These are phyloP conservation scores for Russula sp. DNA, from an alignment of 768 basidiomycete species.

Conservation along the genomic window DNA sequence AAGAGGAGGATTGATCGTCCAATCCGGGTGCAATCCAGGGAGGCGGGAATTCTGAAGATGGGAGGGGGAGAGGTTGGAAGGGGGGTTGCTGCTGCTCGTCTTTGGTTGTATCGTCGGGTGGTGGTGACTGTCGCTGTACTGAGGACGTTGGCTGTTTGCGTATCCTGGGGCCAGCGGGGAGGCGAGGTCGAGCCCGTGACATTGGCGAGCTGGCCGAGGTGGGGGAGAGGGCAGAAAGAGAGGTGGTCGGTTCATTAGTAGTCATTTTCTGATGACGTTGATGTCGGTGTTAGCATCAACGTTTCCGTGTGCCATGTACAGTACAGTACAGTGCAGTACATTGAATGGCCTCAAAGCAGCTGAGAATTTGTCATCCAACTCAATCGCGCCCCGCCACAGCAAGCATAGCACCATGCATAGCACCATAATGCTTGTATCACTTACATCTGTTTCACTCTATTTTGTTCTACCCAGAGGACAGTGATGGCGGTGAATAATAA, in stretches of 20 bases:
- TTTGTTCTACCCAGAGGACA: too few species aligned
- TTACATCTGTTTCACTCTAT: too few species aligned
- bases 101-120: background rate
- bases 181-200: constrained; percentile 13
- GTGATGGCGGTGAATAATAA: background rate
- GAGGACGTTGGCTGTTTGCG: background rate
- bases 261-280: too few species aligned
- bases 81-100: background rate
- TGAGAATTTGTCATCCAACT: too few species aligned
- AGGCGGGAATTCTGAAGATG: background rate
- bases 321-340: too few species aligned
- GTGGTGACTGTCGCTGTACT: background rate
- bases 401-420: too few species aligned
- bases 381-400: too few species aligned
- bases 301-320: too few species aligned
- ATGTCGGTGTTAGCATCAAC: too few species aligned
- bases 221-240: background rate
- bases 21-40: background rate
- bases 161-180: constrained; percentile 15
- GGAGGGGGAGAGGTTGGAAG: background rate
- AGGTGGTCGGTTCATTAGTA: background rate
- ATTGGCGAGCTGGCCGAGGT: background rate
- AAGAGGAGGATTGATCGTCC: background rate
- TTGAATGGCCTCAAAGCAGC: too few species aligned
- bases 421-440: too few species aligned